Evolutionary conservation across 2,329 filamentous ascomycete species (phyloP).

Genomic region (Fusarium heterosporum): DNA sequence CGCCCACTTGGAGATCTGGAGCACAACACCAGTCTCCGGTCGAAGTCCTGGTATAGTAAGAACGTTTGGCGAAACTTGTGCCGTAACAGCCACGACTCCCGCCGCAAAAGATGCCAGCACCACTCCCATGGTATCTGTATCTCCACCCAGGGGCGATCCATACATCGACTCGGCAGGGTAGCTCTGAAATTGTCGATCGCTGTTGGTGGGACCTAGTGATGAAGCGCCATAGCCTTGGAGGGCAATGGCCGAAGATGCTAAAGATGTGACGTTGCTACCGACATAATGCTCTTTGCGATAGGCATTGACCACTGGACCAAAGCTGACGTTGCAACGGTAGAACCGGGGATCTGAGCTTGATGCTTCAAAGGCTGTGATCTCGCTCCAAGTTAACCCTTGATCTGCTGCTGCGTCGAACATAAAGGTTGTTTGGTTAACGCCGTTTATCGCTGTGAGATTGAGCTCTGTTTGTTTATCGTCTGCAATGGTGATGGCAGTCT

Average conservation of each 20-base stretch:
- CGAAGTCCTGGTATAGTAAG: slow-evolving; percentile 45
- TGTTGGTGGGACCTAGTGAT: slow-evolving; percentile 24
- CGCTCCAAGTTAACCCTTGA: slow-evolving; percentile 32
- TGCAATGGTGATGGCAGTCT: slow-evolving; percentile 29
- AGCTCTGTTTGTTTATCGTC: slow-evolving; percentile 5
- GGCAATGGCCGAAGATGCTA: slow-evolving; percentile 38
- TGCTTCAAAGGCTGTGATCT: slow-evolving; percentile 41
- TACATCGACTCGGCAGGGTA: slow-evolving; percentile 57
- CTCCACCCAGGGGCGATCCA: slow-evolving; percentile 51
- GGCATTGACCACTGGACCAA: slow-evolving; percentile 35
- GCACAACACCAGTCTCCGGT: slow-evolving; percentile 49
- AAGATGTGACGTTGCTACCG: slow-evolving; percentile 32
- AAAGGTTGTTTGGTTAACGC: slow-evolving; percentile 36
- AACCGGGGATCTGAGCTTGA: slow-evolving; percentile 37
- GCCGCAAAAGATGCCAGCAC: slow-evolving; percentile 53
- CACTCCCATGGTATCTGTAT: slow-evolving; percentile 50
- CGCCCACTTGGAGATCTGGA: slow-evolving; percentile 51
- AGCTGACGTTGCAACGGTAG: slow-evolving; percentile 42
- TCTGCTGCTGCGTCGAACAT: slow-evolving; percentile 33
- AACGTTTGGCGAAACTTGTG: slow-evolving; percentile 46
- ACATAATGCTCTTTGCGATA: slow-evolving; percentile 30
- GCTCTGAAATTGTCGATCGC: slow-evolving; percentile 48
- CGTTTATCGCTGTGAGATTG: slow-evolving; percentile 27
- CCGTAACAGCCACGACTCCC: slow-evolving; percentile 52
- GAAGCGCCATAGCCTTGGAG: slow-evolving; percentile 43